These are phyloP conservation scores for Lecanoromycetidae sp. DNA, from an alignment of 2,329 filamentous ascomycete species.

Conservation along the genomic window DNA sequence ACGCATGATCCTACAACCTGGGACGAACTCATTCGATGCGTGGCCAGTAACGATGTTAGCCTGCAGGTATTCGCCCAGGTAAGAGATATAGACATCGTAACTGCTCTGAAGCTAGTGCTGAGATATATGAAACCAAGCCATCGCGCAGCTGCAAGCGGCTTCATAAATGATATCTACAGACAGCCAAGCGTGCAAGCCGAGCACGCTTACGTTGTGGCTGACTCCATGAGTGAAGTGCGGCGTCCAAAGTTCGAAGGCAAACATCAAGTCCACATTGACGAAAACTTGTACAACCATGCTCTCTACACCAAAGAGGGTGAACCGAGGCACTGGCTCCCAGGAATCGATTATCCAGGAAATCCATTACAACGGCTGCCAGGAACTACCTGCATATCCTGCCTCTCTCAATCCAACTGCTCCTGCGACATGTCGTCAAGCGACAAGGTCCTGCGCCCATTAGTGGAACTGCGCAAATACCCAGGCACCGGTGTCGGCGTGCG, in stretches of 20 bases:
- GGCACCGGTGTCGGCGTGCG: conserved; percentile 25
- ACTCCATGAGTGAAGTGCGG: neutral
- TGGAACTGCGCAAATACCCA: conserved; percentile 25
- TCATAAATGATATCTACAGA: neutral
- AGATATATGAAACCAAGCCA: neutral
- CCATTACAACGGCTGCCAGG: neutral
- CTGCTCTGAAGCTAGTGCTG: too few species aligned
- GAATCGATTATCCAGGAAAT: neutral
- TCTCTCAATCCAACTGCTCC: neutral
- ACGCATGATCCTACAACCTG: neutral
- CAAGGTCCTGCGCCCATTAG: conserved; percentile 13
- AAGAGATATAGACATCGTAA: too few species aligned
- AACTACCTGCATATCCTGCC: neutral
- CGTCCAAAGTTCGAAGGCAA: neutral
- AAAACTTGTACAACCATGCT: neutral
- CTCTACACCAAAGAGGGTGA: neutral
- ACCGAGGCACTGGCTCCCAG: neutral
- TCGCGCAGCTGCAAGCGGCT: neutral
- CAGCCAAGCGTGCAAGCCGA: neutral
- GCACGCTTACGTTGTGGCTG: neutral
- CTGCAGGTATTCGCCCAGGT: neutral
- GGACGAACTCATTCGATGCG: neutral
- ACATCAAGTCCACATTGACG: neutral
- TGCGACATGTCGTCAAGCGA: neutral
- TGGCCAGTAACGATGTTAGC: neutral